phyloP scores from a whole-genome alignment of 1,139 yeast genomes.

The Debaryomyces subglobosus region DNA sequence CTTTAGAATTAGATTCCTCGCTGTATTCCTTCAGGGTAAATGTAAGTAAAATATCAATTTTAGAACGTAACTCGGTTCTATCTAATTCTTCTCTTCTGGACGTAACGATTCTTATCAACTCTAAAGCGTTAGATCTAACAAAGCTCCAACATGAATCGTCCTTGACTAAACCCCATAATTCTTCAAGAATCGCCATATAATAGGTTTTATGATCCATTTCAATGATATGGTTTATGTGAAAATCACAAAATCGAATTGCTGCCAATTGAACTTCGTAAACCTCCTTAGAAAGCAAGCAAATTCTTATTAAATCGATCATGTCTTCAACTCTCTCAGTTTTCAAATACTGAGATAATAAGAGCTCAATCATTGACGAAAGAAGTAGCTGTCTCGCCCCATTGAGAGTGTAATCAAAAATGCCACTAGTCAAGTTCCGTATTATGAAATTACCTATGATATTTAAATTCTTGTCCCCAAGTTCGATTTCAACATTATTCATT shows the following conservation, averaged over 20 bases:
- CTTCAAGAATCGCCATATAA: constrained; percentile 13
- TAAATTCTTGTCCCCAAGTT: constrained; percentile 3
- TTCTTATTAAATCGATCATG: constrained; percentile 25
- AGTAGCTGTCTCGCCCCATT: constrained; percentile 53
- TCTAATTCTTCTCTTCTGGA: constrained; percentile 9
- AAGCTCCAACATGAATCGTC: constrained; percentile 39
- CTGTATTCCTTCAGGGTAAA: constrained; percentile 29
- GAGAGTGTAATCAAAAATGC: constrained; percentile 11
- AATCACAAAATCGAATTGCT: constrained; percentile 35
- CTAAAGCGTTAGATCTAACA: constrained; percentile 45
- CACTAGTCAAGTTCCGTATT: constrained; percentile 3
- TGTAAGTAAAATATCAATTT: constrained; percentile 24
- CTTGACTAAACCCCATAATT: constrained; percentile 31
- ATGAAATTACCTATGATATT: constrained; percentile 13
- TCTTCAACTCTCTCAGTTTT: constrained; percentile 17
- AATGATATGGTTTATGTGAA: constrained; percentile 14
- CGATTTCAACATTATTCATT: not conserved
- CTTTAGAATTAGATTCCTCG: constrained; percentile 50
- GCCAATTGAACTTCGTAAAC: constrained; percentile 54
- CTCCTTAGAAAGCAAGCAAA: constrained; percentile 35
- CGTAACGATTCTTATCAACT: constrained; percentile 34
- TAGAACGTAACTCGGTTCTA: constrained; percentile 11
- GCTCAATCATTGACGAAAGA: constrained; percentile 30
- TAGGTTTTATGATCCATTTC: not conserved
- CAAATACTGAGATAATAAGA: constrained; percentile 27